Base-by-base conservation (phyloP, 1,139 yeast genomes). In the Arxiozyma heterogenica region DNA sequence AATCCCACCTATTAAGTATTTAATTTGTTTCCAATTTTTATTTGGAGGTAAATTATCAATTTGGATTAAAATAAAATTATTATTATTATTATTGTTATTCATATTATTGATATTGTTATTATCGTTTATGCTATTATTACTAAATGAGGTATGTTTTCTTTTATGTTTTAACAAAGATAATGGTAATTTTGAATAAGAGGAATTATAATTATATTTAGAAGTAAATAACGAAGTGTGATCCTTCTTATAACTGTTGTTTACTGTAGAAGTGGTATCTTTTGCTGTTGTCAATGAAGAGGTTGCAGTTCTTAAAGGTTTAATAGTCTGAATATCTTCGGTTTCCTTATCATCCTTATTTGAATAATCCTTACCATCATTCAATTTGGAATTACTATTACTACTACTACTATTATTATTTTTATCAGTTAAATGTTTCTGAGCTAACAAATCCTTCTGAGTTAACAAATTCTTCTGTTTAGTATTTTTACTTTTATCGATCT, bases 31-130 rank as follows among this genome's bases (percentile, higher is more conserved):
- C 71, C 71, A 67, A 38, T 60, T 60, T 55, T 68, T 66, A 21
- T 65, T 66, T 41, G 68, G 69, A 41, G 71, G 71, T 38, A 68
- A 51, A 57, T 68, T 66, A 53, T 67, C 71, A 23, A 68, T 61
- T 52, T 64, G 58, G 22, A 62, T 41, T 41, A 55, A 42, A 12
- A 59, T 51, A 7, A 53, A 52, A 9, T 55, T 52, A 23, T 42
- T 44, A 9, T 18, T 9, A 21, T 21, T n/a, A 42, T 22, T 43
- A 30, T n/a, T 41, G 23, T n/a, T 23, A 25, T 23, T 47, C 2
- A 2, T 27, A 20, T n/a, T 41, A 39, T 9, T 23, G n/a, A n/a
- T 47, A 6, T 5, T 27, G 8, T 8, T 27, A 27, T 27, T 27
- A 6, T 27, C 30, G 20, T 39, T 39, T 23, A 21, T 47, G 18